Evolutionary conservation across 1,284 basidiomycete genomes (phyloP).

Genomic region (Trametes polyzona): DNA sequence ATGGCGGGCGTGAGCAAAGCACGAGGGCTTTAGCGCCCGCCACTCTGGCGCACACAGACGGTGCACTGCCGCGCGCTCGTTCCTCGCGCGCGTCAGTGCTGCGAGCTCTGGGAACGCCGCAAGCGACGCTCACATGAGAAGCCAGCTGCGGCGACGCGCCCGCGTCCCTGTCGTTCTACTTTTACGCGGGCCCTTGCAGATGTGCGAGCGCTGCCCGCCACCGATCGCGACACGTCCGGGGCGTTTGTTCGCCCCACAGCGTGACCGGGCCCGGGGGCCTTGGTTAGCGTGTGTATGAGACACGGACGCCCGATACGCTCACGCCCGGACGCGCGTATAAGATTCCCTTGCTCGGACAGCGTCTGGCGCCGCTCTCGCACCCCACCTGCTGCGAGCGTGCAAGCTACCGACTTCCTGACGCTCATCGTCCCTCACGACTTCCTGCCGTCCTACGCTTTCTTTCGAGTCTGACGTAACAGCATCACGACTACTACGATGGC

Average conservation of each 20-base stretch:
- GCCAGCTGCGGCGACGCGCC: neutral
- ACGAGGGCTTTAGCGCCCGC: too few relatives aligned
- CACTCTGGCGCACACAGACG: too few relatives aligned
- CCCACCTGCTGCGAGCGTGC: slow-evolving; percentile 2
- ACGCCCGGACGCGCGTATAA: slow-evolving; percentile 1
- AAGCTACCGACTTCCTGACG: neutral
- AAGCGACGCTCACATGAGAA: slow-evolving; percentile 9
- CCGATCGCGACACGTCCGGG: neutral
- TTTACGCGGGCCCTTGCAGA: slow-evolving; percentile 10
- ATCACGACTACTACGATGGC: slow-evolving; percentile 5
- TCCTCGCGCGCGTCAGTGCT: neutral
- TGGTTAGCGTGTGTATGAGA: slow-evolving; percentile 8
- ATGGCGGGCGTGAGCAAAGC: too few relatives aligned
- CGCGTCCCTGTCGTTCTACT: slow-evolving; percentile 2
- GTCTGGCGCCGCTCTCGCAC: neutral
- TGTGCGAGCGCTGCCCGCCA: neutral
- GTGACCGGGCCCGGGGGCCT: slow-evolving; percentile 3
- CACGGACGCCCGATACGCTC: neutral
- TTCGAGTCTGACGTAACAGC: too few relatives aligned
- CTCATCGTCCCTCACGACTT: neutral
- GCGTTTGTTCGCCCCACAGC: neutral
- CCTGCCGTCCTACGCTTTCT: too few relatives aligned
- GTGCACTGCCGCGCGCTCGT: too few relatives aligned
- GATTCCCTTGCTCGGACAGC: neutral
- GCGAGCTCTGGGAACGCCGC: neutral